Base-by-base conservation (phyloP, 75 land plant genomes). In the Cryptomeria japonica region DNA sequence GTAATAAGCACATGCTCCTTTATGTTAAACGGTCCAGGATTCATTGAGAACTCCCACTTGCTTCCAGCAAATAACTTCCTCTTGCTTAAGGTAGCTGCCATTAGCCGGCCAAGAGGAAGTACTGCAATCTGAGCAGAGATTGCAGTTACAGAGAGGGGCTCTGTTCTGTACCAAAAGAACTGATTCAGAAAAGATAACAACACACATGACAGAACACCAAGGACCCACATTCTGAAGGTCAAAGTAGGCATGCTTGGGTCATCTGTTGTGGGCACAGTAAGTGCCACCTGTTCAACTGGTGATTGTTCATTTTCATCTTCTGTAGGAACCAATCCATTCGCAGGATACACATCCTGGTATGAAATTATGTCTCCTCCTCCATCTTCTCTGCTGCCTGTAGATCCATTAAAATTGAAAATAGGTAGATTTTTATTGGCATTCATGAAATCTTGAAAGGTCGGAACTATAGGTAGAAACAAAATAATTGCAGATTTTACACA, bases 1-100 rank as follows among this genome's bases (percentile, higher is more conserved):
- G 94, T 95, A 31, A 95, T 93, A 75, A 95, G 89, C 38, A 95
- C 96, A 86, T 95, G 96, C 88, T 95, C 96, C 87, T 95, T 92
- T 56, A 91, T 41, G 47, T 92, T 95, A 38, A 95, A 95, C 0
- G 96, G 96, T 18, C 96, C 95, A 0, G 95, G 93, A 79, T 95
- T 95, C 75, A 92, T 38, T 2, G 86, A 76, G 84, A 95, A 93
- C 80, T 88, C 92, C 86, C 58, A 90, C 73, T 37, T 85, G 0
- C 88, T 72, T 0, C 95, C 91, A 31, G 89, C 87, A 56, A 96
- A 88, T 87, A 90, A 93, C 32, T 39, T 41, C 8, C 91, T 83
- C 25, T 64, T 37, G 58, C 95, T 87, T 39, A 95, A 34, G 5
- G 84, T 87, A 19, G 88, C 64, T 6, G 96, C 96, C 94, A 95